Base-by-base conservation (phyloP, 768 basidiomycete species). In the Suillus bovinus region DNA sequence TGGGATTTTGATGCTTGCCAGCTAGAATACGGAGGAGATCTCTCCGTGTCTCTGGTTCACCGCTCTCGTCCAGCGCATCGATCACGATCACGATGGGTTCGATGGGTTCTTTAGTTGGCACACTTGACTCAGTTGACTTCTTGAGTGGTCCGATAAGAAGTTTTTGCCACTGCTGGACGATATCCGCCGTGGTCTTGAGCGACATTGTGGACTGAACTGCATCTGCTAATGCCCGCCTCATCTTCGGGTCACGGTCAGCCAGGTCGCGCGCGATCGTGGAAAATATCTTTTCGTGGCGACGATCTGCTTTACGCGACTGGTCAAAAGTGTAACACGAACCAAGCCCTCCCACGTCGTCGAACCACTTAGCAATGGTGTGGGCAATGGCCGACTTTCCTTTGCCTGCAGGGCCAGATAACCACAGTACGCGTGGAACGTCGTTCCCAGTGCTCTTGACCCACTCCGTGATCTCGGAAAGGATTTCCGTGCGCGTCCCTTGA, bases 61-160 rank as follows among this genome's bases (percentile, higher is more conserved):
- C n/a, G 42, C 65, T 67, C 46, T 64, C 68, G 42, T 69, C 67
- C 14, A 71, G 38, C 16, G 62, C 72, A 33, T 74, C 73, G 36
- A 73, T 69, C 38, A 74, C 60, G 24, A 72, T 62, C n/a, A 71
- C 46, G n/a, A 73, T 62, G 33, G 69, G 73, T 20, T 66, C 67
- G n/a, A n/a, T n/a, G n/a, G n/a, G n/a, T n/a, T n/a, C n/a, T n/a
- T n/a, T n/a, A n/a, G n/a, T n/a, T n/a, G n/a, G n/a, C 53, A 64
- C 31, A 17, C 14, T 24, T 2, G 34, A 27, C 34, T 63, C 58
- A 5, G 52, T 60, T 13, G 63, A 20, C 17, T 60, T 60, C 13
- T 33, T 13, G 4, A 62, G 55, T 2, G 70, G 68, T 20, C 52
- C 50, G 42, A 71, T 20, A 24, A 71, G 64, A n/a, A 70, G 59